Conservation (phyloP, 345 rosid genomes). For the Stellera chamaejasme region DNA sequence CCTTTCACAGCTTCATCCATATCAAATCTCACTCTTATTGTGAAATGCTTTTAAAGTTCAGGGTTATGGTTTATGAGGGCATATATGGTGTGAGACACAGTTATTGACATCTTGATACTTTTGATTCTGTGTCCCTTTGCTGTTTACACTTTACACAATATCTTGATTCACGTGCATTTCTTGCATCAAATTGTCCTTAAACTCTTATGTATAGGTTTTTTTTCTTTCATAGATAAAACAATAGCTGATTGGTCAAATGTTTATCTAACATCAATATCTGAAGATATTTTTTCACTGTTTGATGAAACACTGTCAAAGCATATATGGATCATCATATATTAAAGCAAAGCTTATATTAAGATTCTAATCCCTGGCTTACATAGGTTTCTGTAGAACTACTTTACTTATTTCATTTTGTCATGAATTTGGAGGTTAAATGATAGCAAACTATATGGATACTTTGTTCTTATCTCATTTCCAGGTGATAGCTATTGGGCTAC, state of each 20-base stretch:
- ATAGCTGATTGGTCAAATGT: no score
- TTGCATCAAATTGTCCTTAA: not conserved
- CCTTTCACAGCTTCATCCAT: no score
- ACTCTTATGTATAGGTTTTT: no score
- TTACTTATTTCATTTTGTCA: constrained; percentile 3
- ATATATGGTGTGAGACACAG: constrained; percentile 53
- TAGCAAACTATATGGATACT: no score
- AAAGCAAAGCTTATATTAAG: constrained; percentile 8
- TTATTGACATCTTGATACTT: constrained; percentile 89
- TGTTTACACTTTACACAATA: constrained; percentile 26
- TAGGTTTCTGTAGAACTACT: constrained; percentile 20
- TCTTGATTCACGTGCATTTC: constrained; percentile 22
- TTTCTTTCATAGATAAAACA: no score
- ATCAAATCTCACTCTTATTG: no score
- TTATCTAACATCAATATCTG: no score
- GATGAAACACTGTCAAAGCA: no score
- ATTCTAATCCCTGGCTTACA: constrained; percentile 7
- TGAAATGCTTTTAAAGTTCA: no score
- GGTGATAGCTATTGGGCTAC: constrained; percentile 54
- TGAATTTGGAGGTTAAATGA: no score
- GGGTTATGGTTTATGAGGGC: no score
- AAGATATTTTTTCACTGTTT: no score
- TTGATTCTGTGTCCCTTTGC: constrained; percentile 69
- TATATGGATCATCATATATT: not conserved
- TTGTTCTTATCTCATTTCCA: constrained; percentile 31